Conservation (phyloP, 2,329 filamentous ascomycete genomes). For the Camillea tinctor region DNA sequence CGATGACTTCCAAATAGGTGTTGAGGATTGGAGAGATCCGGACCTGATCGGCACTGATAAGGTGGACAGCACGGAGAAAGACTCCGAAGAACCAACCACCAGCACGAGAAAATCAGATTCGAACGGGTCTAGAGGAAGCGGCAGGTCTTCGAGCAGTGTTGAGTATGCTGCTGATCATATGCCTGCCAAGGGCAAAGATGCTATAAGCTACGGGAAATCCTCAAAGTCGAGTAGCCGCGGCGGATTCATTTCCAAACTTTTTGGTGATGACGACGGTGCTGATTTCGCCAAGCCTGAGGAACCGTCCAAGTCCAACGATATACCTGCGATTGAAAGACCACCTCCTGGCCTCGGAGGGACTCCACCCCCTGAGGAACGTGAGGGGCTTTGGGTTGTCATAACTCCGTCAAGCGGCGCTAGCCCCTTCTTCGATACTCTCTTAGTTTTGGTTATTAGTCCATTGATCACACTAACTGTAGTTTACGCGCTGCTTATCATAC, state of each 20-base stretch:
- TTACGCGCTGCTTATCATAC: conserved; percentile 81
- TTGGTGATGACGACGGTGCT: conserved; percentile 43
- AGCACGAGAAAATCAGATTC: not conserved
- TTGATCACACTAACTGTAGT: conserved; percentile 90
- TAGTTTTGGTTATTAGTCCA: conserved; percentile 95
- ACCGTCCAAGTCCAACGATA: conserved; percentile 26
- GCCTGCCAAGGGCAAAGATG: conserved; percentile 22
- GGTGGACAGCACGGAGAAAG: conserved; percentile 2
- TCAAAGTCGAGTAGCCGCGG: conserved; percentile 19
- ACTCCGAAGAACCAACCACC: not conserved
- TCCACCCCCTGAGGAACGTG: conserved; percentile 49
- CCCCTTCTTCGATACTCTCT: conserved; percentile 91
- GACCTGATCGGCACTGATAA: conserved; percentile 56
- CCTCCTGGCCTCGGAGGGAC: conserved; percentile 24
- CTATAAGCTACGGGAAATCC: conserved; percentile 9
- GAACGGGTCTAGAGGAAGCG: conserved; percentile 21
- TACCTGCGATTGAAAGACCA: conserved; percentile 22
- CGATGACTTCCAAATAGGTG: conserved; percentile 76
- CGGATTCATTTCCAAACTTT: conserved; percentile 50
- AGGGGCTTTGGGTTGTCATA: conserved; percentile 95
- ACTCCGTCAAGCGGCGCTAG: conserved; percentile 86
- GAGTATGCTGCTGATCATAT: conserved; percentile 56
- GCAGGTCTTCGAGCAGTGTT: conserved; percentile 55
- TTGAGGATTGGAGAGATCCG: conserved; percentile 83
- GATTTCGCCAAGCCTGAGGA: conserved; percentile 32